These are phyloP conservation scores for Pezizomycotina sp. DNA, from an alignment of 2,329 filamentous ascomycete species.

Conservation along the genomic window DNA sequence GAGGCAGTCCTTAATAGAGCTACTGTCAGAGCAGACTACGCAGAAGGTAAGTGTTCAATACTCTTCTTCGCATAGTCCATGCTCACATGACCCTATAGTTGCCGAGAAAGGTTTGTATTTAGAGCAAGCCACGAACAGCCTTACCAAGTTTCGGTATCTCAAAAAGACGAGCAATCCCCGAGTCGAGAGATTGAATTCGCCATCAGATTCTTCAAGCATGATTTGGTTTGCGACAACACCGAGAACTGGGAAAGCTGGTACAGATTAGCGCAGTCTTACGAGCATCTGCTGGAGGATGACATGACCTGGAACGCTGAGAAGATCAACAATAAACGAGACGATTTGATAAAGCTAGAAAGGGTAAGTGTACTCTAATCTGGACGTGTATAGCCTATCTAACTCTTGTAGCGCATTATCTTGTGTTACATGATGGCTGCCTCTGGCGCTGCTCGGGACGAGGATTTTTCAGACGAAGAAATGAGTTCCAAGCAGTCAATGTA, in stretches of 20 bases:
- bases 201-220: conserved; percentile 28
- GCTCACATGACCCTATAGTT: too few species aligned
- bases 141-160: too few species aligned
- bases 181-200: conserved; percentile 30
- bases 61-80: too few species aligned
- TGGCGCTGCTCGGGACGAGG: conserved; percentile 41
- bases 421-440: conserved; percentile 49
- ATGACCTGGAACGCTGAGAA: conserved; percentile 31
- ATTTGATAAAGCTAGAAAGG: conserved; percentile 28
- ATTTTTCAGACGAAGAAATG: conserved; percentile 38
- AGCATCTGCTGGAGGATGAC: conserved; percentile 30
- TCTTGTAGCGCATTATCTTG: conserved; percentile 26
- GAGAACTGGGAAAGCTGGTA: conserved; percentile 33
- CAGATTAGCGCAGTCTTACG: conserved; percentile 30
- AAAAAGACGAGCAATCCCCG: conserved; percentile 24
- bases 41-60: too few species aligned
- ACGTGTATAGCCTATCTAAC: neutral
- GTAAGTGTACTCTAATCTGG: conserved; percentile 1
- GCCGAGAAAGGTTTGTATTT: conserved; percentile 25
- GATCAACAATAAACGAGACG: conserved; percentile 29
- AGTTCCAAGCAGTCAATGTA: conserved; percentile 48
- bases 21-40: conserved; percentile 37
- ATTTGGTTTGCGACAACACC: conserved; percentile 26
- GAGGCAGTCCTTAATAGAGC: conserved; percentile 53
- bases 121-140: conserved; percentile 21